phyloP scores from a whole-genome alignment of 352 stramenopile species.

The Pythium dissimile region DNA sequence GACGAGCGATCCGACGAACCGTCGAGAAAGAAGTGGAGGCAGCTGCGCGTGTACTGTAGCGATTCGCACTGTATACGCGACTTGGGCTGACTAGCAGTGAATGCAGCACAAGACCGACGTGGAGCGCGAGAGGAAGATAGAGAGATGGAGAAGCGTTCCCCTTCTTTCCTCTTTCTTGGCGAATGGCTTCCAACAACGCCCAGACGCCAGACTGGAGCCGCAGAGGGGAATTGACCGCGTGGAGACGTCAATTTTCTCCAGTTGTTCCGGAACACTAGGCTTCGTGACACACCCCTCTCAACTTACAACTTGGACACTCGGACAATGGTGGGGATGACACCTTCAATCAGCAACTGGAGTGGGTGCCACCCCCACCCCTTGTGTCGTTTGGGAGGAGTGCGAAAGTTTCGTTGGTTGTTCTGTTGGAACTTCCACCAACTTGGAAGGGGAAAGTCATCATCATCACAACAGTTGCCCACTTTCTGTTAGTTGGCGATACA shows the following conservation, averaged over 20 bases:
- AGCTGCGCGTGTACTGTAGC: neutral
- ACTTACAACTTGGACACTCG: neutral
- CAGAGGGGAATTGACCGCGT: neutral
- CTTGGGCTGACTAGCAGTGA: neutral
- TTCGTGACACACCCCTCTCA: constrained; percentile 7
- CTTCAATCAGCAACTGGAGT: neutral
- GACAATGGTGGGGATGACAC: neutral
- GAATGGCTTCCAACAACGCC: neutral
- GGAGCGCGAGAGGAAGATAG: neutral
- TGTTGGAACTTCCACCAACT: neutral
- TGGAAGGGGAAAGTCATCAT: too few species aligned
- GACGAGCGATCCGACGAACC: neutral
- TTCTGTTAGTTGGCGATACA: too few species aligned
- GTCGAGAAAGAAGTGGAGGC: neutral
- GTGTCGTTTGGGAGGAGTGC: constrained; percentile 1
- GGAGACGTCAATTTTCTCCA: neutral
- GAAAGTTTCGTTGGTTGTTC: neutral
- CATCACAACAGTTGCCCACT: too few species aligned
- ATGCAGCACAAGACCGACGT: neutral
- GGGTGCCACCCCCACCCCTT: constrained; percentile 1
- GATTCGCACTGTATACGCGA: neutral
- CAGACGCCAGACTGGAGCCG: neutral
- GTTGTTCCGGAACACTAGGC: neutral
- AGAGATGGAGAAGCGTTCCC: too few species aligned
- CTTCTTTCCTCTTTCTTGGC: neutral